A percentile compares a stretch with the other conserved stretches of the same genome.
These are phyloP conservation scores for Neoascochyta sp. DNA, from an alignment of 2,329 filamentous ascomycete genomes.

Conservation along the genomic window DNA sequence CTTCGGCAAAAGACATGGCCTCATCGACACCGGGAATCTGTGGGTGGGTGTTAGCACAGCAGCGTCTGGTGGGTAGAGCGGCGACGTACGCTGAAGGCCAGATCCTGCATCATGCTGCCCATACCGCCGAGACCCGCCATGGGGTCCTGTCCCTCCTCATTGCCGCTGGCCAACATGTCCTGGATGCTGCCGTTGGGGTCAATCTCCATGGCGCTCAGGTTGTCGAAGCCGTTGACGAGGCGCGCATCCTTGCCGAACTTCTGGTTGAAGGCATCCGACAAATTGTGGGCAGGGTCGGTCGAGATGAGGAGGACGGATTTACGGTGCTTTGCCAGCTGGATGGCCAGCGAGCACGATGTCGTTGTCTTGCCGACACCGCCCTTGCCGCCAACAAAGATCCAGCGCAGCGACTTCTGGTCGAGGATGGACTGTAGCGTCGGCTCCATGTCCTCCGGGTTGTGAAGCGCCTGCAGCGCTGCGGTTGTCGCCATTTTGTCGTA, in stretches of 20 bases:
- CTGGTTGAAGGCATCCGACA: constrained; percentile 95
- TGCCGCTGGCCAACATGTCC: constrained; percentile 78
- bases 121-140: constrained; percentile 66
- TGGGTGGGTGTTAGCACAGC: constrained; percentile 2
- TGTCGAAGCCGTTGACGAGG: constrained; percentile 85
- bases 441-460: constrained; percentile 64
- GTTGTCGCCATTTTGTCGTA: constrained; percentile 43
- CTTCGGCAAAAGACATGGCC: constrained; percentile 99
- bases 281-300: constrained; percentile 96
- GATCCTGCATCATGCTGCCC: constrained; percentile 97
- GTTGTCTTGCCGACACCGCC: constrained; percentile 98
- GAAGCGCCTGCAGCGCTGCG: constrained; percentile 45
- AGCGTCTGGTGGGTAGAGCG: not conserved
- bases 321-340: constrained; percentile 91
- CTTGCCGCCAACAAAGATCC: constrained; percentile 99
- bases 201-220: constrained; percentile 98
- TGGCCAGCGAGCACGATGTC: constrained; percentile 97
- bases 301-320: constrained; percentile 97
- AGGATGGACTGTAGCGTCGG: constrained; percentile 91
- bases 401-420: constrained; percentile 90
- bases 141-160: constrained; percentile 66
- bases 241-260: constrained; percentile 99
- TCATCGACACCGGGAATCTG: constrained; percentile 98
- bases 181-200: constrained; percentile 98
- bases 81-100: constrained; percentile 79